These are phyloP conservation scores for Kuraishia borneana DNA, from an alignment of 805 yeast species.

Conservation along the genomic window DNA sequence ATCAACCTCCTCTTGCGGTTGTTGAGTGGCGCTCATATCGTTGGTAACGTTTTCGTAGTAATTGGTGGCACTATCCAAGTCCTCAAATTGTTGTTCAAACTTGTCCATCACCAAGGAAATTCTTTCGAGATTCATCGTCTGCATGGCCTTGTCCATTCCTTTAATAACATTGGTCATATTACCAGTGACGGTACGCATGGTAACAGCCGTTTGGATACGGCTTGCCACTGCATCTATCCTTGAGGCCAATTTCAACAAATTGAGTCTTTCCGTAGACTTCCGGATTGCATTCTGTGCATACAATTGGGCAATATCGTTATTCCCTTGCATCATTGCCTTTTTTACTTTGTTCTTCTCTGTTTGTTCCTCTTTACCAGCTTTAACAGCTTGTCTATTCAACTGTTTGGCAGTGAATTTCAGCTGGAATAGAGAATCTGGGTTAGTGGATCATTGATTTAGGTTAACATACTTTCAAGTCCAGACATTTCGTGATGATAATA, in stretches of 20 bases:
- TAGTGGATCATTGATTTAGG: not conserved
- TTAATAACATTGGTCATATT: slow-evolving; percentile 88
- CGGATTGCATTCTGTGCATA: slow-evolving; percentile 96
- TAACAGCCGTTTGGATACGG: slow-evolving; percentile 93
- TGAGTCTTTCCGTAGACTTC: slow-evolving; percentile 77
- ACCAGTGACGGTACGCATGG: slow-evolving; percentile 91
- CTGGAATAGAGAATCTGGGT: slow-evolving; percentile 48
- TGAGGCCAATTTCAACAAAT: slow-evolving; percentile 70
- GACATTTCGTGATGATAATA: slow-evolving; percentile 22
- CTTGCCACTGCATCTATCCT: slow-evolving; percentile 94
- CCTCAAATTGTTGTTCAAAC: slow-evolving; percentile 93
- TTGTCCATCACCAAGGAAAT: slow-evolving; percentile 95
- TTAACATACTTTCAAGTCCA: slow-evolving; percentile 28
- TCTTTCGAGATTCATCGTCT: slow-evolving; percentile 87
- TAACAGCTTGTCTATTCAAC: slow-evolving; percentile 77
- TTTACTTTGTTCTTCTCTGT: slow-evolving; percentile 82
- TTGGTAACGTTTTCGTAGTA: slow-evolving; percentile 88
- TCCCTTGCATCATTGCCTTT: slow-evolving; percentile 78
- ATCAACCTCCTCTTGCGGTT: slow-evolving; percentile 95
- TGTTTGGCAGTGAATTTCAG: slow-evolving; percentile 89
- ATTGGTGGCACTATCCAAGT: slow-evolving; percentile 84
- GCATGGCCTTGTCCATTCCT: slow-evolving; percentile 95
- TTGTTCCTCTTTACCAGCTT: slow-evolving; percentile 84
- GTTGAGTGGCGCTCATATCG: slow-evolving; percentile 75
- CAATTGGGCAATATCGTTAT: slow-evolving; percentile 83